Base-by-base conservation (phyloP, 1,139 yeast genomes). In the Candida sanyaensis region DNA sequence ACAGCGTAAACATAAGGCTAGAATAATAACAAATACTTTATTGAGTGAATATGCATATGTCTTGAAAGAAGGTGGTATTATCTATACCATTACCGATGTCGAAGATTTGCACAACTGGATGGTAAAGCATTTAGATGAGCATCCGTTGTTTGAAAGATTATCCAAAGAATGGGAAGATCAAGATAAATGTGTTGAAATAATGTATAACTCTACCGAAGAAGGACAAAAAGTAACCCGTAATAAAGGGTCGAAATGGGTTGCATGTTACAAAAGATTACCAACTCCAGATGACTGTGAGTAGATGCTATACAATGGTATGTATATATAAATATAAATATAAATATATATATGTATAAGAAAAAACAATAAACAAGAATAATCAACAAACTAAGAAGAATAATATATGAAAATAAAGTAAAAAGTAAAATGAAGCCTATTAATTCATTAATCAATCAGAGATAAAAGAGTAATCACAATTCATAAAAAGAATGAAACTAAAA, bases 11-110 rank as follows among this genome's bases (percentile, higher is more conserved):
- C 99, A 95, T 69, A 93, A 93, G 74, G 98, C 98, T 7, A 80
- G 99, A 73, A 93, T 93, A 60, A 83, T 93, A 55, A 92, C 99
- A 51, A 85, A 83, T 51, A 93, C 98, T 1, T 73, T 93, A 52
- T 75, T 91, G 49, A 81, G 95, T 32, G 99, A 93, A 65, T 93
- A 93, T 63, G 99, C 99, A 3, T 95, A 83, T 63, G 96, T 87
- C 8, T 75, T 93, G 59, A 82, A 75, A 58, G 96, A 89, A 51
- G 96, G 90, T 29, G 99, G 99, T 4, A 73, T 92, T 13, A 70
- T 92, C 28, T 95, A 93, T 66, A 93, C 99, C 3, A 93, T 93
- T 57, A 95, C 99, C 1, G 99, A 93, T 65, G 99, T 93, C 42
- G 79, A 85, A 60, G 99, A 93, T 65, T 75, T 95, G 55, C 98